Base-by-base conservation (phyloP, 805 yeast species). In the Saturnispora zaruensis region DNA sequence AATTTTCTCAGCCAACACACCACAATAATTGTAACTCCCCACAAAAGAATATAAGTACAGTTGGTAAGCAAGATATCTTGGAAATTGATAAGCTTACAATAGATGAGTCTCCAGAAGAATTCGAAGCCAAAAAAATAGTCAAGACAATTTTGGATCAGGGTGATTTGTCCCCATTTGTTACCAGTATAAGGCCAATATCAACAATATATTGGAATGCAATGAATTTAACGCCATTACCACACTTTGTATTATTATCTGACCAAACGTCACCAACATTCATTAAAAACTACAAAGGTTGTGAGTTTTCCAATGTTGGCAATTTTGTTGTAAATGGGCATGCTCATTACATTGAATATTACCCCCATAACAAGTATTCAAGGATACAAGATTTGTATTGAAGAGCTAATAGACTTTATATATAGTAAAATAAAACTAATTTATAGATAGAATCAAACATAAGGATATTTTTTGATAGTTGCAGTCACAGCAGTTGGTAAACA, bases 81-180 rank as follows among this genome's bases (percentile, higher is more conserved):
- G 63, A 54, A 49, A 60, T 67, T 21, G 67, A 65, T 50, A 59
- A 55, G 40, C 42, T 65, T 9, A 42, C 61, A 1, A 54, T 41
- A 26, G 57, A 70, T 25, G 69, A 63, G 13, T 55, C 81, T 0
- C 63, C 77, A 5, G 78, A 77, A 46, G 64, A 77, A 3, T 66
- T 68, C 40, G 85, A 82, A 62, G 78, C 88, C 0, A 73, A 87
- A 54, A 82, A 83, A 59, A 66, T 89, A 2, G 87, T 84, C 16
- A 82, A 85, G 55, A 89, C 97, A 0, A 53, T 93, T 0, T 65
- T 93, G 11, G 96, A 87, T 60, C 99, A 93, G 66, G 93, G 93
- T 0, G 84, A 80, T 60, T 64, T 93, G 43, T 84, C 93, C 30
- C 99, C 99, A 11, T 88, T 90, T 60, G 68, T 80, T 2, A 65